phyloP scores from a whole-genome alignment of 129 eudicot species.

The Chrysanthemum seticuspe region DNA sequence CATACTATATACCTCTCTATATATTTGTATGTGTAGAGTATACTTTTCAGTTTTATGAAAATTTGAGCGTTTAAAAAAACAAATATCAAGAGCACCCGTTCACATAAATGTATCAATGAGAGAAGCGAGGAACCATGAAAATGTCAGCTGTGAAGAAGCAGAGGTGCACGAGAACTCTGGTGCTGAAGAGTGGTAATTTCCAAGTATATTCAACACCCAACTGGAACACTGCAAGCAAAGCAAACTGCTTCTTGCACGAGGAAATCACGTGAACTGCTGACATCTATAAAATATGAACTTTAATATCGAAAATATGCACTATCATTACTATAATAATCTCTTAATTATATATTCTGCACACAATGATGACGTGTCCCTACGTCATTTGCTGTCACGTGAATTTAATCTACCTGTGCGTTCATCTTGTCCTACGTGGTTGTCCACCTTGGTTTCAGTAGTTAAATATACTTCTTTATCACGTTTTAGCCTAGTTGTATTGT shows the following conservation, averaged over 20 bases:
- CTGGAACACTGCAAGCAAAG: slow-evolving; percentile 31
- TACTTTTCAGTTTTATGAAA: too few species aligned
- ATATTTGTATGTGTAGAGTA: too few species aligned
- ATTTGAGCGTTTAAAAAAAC: too few species aligned
- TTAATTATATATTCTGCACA: slow-evolving; percentile 20
- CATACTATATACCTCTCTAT: too few species aligned
- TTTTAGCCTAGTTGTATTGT: neutral
- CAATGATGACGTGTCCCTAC: slow-evolving; percentile 33
- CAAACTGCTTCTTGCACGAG: slow-evolving; percentile 38
- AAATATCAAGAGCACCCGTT: too few species aligned
- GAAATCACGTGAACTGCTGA: slow-evolving; percentile 55
- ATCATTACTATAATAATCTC: neutral
- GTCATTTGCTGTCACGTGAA: slow-evolving; percentile 37
- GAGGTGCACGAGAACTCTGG: slow-evolving; percentile 29
- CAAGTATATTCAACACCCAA: slow-evolving; percentile 20
- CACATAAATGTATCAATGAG: neutral
- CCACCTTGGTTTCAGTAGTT: slow-evolving; percentile 15
- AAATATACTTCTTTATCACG: neutral
- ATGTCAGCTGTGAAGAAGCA: slow-evolving; percentile 20
- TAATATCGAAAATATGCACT: slow-evolving; percentile 20
- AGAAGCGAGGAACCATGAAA: neutral
- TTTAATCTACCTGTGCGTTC: slow-evolving; percentile 20
- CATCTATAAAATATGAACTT: slow-evolving; percentile 18
- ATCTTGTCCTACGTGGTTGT: slow-evolving; percentile 30
- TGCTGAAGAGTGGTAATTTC: slow-evolving; percentile 30